phyloP scores from a whole-genome alignment of 2,329 filamentous ascomycete genomes.

The Aspergillus pseudonomiae region DNA sequence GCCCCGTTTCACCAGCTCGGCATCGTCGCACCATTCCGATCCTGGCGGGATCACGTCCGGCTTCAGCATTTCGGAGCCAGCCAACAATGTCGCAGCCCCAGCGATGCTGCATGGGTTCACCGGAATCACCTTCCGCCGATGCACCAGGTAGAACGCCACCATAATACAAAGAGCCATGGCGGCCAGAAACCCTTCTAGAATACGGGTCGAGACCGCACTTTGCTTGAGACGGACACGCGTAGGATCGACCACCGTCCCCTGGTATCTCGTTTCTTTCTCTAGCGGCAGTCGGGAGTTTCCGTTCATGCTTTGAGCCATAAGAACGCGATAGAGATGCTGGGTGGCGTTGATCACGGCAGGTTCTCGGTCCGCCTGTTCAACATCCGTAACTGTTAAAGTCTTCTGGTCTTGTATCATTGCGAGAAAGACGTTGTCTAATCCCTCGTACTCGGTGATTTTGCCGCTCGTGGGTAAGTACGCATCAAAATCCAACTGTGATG shows the following conservation, averaged over 20 bases:
- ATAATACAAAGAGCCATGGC: conserved; percentile 24
- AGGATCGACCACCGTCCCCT: conserved; percentile 10
- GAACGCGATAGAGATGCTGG: conserved; percentile 14
- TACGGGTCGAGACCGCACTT: conserved; percentile 21
- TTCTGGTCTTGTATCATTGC: conserved; percentile 9
- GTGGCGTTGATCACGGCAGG: conserved; percentile 13
- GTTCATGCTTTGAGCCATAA: conserved; percentile 15
- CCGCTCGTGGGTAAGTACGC: conserved; percentile 4
- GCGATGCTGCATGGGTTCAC: conserved; percentile 32
- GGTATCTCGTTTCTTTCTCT: neutral
- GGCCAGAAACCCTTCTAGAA: conserved; percentile 23
- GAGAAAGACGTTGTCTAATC: conserved; percentile 8
- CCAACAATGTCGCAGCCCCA: conserved; percentile 26
- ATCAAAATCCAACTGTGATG: neutral
- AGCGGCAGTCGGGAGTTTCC: conserved; percentile 6
- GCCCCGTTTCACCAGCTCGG: conserved; percentile 15
- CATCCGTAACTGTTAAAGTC: neutral
- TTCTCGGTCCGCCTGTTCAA: neutral
- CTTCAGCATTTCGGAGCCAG: conserved; percentile 22
- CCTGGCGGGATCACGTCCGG: conserved; percentile 17
- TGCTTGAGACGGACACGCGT: conserved; percentile 22
- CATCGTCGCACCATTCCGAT: conserved; percentile 23
- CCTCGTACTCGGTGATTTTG: neutral
- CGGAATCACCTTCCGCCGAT: conserved; percentile 24
- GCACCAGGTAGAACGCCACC: conserved; percentile 15